Evolutionary conservation across 371 early-diverging fungal species (phyloP).

Genomic region (Cokeromyces recurvatus): DNA sequence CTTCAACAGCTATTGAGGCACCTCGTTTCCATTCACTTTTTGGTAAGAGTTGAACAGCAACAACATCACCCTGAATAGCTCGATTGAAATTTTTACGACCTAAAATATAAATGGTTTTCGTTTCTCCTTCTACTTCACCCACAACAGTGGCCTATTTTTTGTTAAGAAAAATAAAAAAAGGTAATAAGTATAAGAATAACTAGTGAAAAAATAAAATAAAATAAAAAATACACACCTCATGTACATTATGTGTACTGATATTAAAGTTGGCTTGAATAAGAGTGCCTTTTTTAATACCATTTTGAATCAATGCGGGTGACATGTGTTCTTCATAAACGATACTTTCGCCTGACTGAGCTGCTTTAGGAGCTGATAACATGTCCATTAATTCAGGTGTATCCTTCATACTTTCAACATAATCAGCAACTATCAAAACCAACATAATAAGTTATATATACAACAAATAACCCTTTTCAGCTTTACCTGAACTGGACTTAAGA

Average conservation of each 20-base stretch:
- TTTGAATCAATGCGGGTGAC: constrained; percentile 66
- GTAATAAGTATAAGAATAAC: too few species aligned
- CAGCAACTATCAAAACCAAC: constrained; percentile 35
- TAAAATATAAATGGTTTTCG: constrained; percentile 67
- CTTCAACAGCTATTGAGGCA: constrained; percentile 69
- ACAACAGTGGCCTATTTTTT: constrained; percentile 63
- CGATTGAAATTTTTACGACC: constrained; percentile 88
- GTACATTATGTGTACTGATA: constrained; percentile 81
- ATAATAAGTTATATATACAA: too few species aligned
- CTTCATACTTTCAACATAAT: constrained; percentile 46
- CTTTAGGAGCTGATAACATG: constrained; percentile 72
- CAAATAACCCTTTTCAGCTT: too few species aligned
- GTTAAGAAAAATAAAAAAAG: neutral
- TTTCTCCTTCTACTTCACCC: constrained; percentile 70
- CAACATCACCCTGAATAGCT: constrained; percentile 86
- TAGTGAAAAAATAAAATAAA: too few species aligned
- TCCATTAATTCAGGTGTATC: constrained; percentile 82
- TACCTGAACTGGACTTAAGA: constrained; percentile 61
- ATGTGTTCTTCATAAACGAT: constrained; percentile 68
- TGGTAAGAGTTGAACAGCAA: constrained; percentile 85
- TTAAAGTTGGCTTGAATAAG: constrained; percentile 79
- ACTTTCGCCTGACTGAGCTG: constrained; percentile 37
- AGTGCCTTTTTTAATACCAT: constrained; percentile 79
- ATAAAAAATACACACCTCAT: constrained; percentile 68
- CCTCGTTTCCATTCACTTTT: constrained; percentile 76